Evolutionary conservation across 23 red algal species (phyloP).

Genomic region (Agarophyton chilense): DNA sequence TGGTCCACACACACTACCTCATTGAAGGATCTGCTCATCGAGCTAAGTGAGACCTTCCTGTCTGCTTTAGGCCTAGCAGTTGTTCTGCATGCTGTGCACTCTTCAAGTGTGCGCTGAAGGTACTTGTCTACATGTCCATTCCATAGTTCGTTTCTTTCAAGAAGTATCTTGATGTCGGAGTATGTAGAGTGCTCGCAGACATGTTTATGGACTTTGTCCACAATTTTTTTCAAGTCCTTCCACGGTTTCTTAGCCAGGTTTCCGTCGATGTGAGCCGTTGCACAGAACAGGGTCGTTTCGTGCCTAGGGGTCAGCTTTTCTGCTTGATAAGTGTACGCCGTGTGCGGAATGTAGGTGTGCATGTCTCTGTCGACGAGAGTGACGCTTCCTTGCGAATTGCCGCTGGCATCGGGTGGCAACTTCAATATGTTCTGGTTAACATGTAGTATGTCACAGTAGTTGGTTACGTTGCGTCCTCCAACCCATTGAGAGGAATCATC

Average conservation of each 20-base stretch:
- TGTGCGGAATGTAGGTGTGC: slow-evolving; percentile 15
- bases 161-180: slow-evolving; percentile 21
- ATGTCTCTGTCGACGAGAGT: background rate
- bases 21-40: slow-evolving; percentile 8
- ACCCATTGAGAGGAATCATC: slow-evolving; percentile 51
- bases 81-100: background rate
- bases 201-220: slow-evolving; percentile 30
- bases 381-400: background rate
- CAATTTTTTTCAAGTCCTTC: slow-evolving; percentile 6
- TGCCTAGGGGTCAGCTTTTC: background rate
- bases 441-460: slow-evolving; percentile 15
- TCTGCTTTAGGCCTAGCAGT: background rate
- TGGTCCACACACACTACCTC: slow-evolving; percentile 16
- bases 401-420: background rate
- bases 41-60: too few relatives aligned
- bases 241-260: background rate
- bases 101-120: background rate
- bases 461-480: slow-evolving; percentile 43
- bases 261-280: background rate
- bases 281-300: background rate
- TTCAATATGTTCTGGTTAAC: background rate
- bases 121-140: slow-evolving; percentile 28
- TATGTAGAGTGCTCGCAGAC: slow-evolving; percentile 32
- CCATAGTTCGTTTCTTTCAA: slow-evolving; percentile 46
- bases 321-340: background rate